These are phyloP conservation scores for Alnus glutinosa DNA, from an alignment of 306 rosid species.

Conservation along the genomic window DNA sequence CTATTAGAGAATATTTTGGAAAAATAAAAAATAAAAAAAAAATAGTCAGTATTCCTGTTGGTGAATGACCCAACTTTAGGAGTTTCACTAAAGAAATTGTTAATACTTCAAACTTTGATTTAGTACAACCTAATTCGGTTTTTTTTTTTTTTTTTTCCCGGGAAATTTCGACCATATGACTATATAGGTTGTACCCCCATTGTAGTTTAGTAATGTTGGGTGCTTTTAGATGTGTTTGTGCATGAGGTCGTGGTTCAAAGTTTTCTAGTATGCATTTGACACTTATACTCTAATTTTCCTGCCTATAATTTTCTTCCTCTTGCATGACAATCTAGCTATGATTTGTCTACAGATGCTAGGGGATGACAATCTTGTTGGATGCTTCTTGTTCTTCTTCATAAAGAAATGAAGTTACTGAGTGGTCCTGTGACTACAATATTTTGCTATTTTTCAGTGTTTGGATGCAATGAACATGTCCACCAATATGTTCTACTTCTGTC, in stretches of 20 bases:
- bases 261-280: not conserved
- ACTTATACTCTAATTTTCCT: not conserved
- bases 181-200: not conserved
- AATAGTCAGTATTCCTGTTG: not conserved
- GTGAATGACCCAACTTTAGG: not conserved
- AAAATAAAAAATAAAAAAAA: not conserved
- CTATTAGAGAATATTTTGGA: not conserved
- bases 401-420: not conserved
- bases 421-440: constrained; percentile 12
- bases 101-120: not conserved
- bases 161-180: too few relatives aligned
- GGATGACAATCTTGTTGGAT: constrained; percentile 4
- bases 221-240: not conserved
- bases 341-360: constrained; percentile 19
- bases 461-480: constrained; percentile 7
- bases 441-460: constrained; percentile 23
- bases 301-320: constrained; percentile 10
- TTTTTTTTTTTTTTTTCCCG: not conserved
- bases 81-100: not conserved
- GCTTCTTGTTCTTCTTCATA: not conserved
- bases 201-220: not conserved
- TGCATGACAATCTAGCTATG: constrained; percentile 1
- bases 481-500: constrained; percentile 13
- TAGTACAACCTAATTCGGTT: not conserved
- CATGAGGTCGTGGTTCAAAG: not conserved